Percentiles rank a stretch among this genome's conserved stretches.
phyloP scores from a whole-genome alignment of 2,329 filamentous ascomycete species.

The Trichoderma koningiopsis region DNA sequence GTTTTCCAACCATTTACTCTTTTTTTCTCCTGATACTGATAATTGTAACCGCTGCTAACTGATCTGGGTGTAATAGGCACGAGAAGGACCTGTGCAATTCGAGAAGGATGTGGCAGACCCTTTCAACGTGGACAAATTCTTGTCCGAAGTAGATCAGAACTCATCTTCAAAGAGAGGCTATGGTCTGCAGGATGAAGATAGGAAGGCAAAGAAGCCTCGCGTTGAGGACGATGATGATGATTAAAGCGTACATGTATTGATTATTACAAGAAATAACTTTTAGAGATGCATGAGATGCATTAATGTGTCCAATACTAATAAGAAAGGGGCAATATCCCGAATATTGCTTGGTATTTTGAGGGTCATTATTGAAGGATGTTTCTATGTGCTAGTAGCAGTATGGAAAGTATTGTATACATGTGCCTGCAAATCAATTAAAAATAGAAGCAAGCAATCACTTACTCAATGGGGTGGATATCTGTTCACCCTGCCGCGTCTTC shows the following conservation, averaged over 20 bases:
- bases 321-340: background rate
- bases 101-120: constrained; percentile 85
- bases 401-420: background rate
- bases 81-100: constrained; percentile 93
- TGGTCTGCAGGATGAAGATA: constrained; percentile 69
- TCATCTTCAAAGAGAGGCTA: constrained; percentile 72
- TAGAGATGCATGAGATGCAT: constrained; percentile 20
- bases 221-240: constrained; percentile 72
- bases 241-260: constrained; percentile 16
- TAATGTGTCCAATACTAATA: constrained; percentile 18
- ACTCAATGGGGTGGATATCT: background rate
- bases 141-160: constrained; percentile 73
- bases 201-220: constrained; percentile 71
- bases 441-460: background rate
- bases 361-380: background rate
- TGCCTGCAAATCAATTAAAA: background rate
- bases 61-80: constrained; percentile 50
- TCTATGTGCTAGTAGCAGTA: background rate
- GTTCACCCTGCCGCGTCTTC: too few species aligned
- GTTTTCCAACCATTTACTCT: background rate
- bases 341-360: background rate
- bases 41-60: constrained; percentile 36
- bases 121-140: constrained; percentile 93
- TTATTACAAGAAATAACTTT: constrained; percentile 1
- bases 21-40: background rate